Evolutionary conservation across 495 filamentous ascomycete genomes (phyloP), one percentile per base, ranked within the genome.

Genomic region (Xylaria palmicola): DNA sequence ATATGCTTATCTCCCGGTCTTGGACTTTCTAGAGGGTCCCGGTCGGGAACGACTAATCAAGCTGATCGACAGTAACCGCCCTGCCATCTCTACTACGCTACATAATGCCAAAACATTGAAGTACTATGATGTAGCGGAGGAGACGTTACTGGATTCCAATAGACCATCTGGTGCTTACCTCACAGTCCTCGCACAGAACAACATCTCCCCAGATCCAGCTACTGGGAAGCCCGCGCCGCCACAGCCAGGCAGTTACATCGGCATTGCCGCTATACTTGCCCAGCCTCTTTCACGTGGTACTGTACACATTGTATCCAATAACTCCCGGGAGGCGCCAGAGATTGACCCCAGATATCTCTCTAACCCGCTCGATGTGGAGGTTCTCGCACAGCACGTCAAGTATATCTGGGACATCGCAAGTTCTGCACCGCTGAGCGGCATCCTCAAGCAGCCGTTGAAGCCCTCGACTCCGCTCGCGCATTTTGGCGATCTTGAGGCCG

Each of bases 231-330:
- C 74, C 48, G 47, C 57, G 3, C 66, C 67, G 3, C 53, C 50
- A 0, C 52, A 49, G 13, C 64, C 66, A n/a, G 74, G 72, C 17
- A 80, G 80, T 45, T 77, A 73, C 54, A 43, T 79, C 29, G 76
- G 74, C 10, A 60, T 81, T 49, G 74, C 70, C 53, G 68, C 71
- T 10, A 71, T 77, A 51, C 68, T 77, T 12, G 72, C 76, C 20
- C 77, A 83, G 22, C 83, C 84, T 2, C 80, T 85, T 32, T 83
- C 83, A 2, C 81, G 84, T 9, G 85, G 85, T 4, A 81, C 67
- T 39, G 77, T 87, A 50, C 85, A 88, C 64, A 83, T 86, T 49
- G 62, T 65, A 13, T 76, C 75, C 8, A 37, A 72, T 6, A 69
- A 81, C 45, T 60, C 76, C 0, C 44, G 40, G 0, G 65, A 59